Conservation (phyloP, 768 basidiomycete species). For the Tricholoma sp. region DNA sequence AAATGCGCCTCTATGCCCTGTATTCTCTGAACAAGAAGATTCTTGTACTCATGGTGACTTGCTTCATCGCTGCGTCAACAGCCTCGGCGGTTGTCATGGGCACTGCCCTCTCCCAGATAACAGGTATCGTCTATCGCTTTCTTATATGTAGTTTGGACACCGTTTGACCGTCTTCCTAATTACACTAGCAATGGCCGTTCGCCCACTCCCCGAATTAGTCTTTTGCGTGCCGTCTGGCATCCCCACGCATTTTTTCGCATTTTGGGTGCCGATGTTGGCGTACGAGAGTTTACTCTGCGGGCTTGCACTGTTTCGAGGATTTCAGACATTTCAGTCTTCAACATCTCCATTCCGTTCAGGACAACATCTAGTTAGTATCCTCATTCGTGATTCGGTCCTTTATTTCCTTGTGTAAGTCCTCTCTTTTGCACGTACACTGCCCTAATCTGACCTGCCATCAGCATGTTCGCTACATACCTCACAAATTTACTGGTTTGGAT, state of each 20-base stretch:
- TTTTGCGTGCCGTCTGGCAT: conserved; percentile 41
- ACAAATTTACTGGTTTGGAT: conserved; percentile 43
- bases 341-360: conserved; percentile 38
- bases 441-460: conserved; percentile 14
- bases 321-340: conserved; percentile 35
- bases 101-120: conserved; percentile 31
- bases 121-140: conserved; percentile 24
- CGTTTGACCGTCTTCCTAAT: background rate
- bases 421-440: background rate
- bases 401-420: conserved; percentile 53
- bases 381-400: conserved; percentile 51
- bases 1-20: conserved; percentile 59
- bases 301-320: conserved; percentile 46
- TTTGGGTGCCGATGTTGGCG: conserved; percentile 56
- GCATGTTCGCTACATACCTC: conserved; percentile 53
- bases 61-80: conserved; percentile 35
- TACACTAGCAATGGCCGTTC: conserved; percentile 16
- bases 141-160: background rate
- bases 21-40: conserved; percentile 50
- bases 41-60: conserved; percentile 38
- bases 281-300: conserved; percentile 50
- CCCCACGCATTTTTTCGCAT: conserved; percentile 41
- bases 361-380: conserved; percentile 38
- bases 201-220: conserved; percentile 13
- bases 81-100: conserved; percentile 47